Conservation (phyloP, 441 rosid genomes). For the Dalechampia spathulata region DNA sequence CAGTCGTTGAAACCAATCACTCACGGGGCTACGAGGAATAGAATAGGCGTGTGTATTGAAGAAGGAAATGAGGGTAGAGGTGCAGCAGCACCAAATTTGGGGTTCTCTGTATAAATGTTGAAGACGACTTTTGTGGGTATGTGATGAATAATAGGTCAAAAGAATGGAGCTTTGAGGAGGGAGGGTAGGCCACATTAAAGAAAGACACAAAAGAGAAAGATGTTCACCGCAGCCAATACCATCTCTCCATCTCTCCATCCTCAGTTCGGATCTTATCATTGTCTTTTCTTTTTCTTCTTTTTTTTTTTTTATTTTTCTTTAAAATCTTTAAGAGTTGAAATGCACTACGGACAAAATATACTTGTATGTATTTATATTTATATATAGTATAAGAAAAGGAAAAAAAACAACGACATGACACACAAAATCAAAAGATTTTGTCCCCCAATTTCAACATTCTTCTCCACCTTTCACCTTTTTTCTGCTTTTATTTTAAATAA, state of each 20-base stretch:
- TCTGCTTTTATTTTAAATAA: no score
- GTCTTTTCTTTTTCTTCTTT: conserved; percentile 8
- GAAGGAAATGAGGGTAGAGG: no score
- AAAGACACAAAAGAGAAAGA: conserved; percentile 17
- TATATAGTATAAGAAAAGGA: no score
- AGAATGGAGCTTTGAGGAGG: conserved; percentile 14
- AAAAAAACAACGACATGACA: conserved; percentile 24
- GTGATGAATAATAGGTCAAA: conserved; percentile 7
- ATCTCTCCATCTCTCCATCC: conserved; percentile 5
- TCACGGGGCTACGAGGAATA: no score
- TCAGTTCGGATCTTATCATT: conserved; percentile 3
- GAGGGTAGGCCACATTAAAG: not conserved
- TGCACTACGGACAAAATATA: conserved; percentile 9
- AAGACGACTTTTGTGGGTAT: not conserved
- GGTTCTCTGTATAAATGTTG: no score
- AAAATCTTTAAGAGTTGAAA: conserved; percentile 15
- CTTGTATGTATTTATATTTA: no score
- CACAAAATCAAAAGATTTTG: conserved; percentile 34
- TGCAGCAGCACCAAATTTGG: no score
- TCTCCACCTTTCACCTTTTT: conserved; percentile 10
- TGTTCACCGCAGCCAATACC: conserved; percentile 15
- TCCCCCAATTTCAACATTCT: conserved; percentile 40
- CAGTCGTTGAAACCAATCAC: no score
- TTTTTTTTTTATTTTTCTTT: not conserved
- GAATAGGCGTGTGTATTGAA: no score